phyloP scores from a whole-genome alignment of 768 basidiomycete genomes.

The Ramaria sp. region DNA sequence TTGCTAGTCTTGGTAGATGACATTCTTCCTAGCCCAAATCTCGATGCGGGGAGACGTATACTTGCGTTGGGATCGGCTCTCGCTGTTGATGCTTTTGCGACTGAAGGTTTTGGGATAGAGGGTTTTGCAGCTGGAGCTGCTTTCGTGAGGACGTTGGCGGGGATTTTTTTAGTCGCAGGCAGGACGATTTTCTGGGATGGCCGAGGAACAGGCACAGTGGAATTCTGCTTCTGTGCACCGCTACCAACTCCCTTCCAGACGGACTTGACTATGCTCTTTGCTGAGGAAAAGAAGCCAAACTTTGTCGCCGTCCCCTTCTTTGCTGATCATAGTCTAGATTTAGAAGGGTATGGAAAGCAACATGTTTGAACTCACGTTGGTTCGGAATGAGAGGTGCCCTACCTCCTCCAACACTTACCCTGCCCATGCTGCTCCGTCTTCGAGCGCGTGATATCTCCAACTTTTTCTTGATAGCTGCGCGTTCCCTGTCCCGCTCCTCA shows the following conservation, averaged over 20 bases:
- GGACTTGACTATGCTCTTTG: slow-evolving; percentile 60
- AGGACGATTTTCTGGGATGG: slow-evolving; percentile 3
- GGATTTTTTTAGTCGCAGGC: background rate
- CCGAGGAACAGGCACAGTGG: slow-evolving; percentile 10
- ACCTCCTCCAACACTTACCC: slow-evolving; percentile 27
- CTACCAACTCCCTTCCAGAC: slow-evolving; percentile 56
- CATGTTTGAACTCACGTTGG: background rate
- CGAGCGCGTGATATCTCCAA: slow-evolving; percentile 57
- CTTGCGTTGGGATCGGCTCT: no score
- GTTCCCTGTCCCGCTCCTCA: slow-evolving; percentile 30
- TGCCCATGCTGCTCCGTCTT: slow-evolving; percentile 57
- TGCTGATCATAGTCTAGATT: slow-evolving; percentile 1
- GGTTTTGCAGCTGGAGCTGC: background rate
- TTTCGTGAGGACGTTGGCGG: background rate
- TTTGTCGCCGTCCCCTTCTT: slow-evolving; percentile 40
- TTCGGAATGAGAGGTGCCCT: slow-evolving; percentile 13
- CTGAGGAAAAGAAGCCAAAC: slow-evolving; percentile 59
- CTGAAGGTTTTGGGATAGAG: no score
- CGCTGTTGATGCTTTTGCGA: no score
- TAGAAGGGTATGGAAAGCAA: background rate
- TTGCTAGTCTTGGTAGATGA: background rate
- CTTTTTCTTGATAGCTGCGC: slow-evolving; percentile 50
- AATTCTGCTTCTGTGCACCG: slow-evolving; percentile 15
- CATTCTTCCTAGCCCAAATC: background rate
- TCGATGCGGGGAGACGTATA: background rate